Conservation (phyloP, 306 rosid genomes). For the Medicago lupulina region DNA sequence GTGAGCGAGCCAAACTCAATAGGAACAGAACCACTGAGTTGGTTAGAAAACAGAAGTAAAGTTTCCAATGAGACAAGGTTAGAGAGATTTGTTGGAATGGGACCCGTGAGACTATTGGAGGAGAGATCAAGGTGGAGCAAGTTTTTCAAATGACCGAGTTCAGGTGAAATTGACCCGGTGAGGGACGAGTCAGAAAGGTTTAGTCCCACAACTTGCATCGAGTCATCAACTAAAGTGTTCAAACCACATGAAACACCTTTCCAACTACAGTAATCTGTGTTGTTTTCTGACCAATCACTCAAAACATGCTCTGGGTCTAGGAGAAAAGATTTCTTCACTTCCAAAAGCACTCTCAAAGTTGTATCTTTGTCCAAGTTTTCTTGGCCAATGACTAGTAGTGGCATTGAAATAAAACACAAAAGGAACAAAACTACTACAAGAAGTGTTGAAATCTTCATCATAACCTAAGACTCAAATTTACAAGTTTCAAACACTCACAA, state of each 20-base stretch:
- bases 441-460: constrained; percentile 37
- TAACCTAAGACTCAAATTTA: not conserved
- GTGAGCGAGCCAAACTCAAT: constrained; percentile 63
- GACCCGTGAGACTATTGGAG: constrained; percentile 71
- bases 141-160: constrained; percentile 64
- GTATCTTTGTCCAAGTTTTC: constrained; percentile 43
- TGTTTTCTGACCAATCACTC: constrained; percentile 68
- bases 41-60: constrained; percentile 78
- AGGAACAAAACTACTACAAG: constrained; percentile 25
- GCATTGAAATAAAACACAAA: constrained; percentile 37
- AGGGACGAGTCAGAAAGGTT: constrained; percentile 90
- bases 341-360: constrained; percentile 68
- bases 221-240: constrained; percentile 43
- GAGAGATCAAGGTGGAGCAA: constrained; percentile 85
- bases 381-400: constrained; percentile 41
- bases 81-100: constrained; percentile 81
- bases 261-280: constrained; percentile 75
- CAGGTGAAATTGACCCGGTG: constrained; percentile 70
- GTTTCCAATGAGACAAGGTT: constrained; percentile 69
- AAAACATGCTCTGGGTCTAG: constrained; percentile 69
- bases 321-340: constrained; percentile 66
- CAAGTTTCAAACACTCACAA: not conserved
- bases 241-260: constrained; percentile 70
- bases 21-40: constrained; percentile 73
- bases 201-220: constrained; percentile 61